Conservation (phyloP, 2,329 filamentous ascomycete genomes). For the Ophiostoma angusticollis region DNA sequence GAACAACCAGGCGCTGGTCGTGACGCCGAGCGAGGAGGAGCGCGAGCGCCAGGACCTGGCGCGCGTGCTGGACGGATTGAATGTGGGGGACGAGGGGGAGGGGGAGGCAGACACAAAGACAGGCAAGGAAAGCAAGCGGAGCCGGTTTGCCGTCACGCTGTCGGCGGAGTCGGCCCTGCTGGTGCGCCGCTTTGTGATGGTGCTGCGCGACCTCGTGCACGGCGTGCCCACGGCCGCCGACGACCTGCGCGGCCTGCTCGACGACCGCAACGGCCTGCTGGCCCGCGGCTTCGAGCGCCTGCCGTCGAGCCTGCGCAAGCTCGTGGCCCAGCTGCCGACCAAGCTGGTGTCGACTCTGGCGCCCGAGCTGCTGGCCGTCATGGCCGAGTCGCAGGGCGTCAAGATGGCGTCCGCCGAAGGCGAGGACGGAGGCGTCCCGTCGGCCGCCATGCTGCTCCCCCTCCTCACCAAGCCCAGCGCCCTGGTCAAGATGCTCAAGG, state of each 20-base stretch:
- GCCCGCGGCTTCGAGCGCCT: constrained; percentile 51
- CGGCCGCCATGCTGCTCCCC: constrained; percentile 52
- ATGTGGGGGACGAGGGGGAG: constrained; percentile 45
- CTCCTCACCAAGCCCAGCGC: constrained; percentile 79
- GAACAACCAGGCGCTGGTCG: background rate
- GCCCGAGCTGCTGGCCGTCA: constrained; percentile 70
- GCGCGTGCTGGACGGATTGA: constrained; percentile 69
- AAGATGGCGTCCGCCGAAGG: constrained; percentile 28
- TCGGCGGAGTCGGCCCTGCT: constrained; percentile 75
- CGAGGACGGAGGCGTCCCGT: constrained; percentile 37
- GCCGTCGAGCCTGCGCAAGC: constrained; percentile 68
- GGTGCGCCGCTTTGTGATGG: constrained; percentile 70
- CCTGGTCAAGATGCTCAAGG: constrained; percentile 68
- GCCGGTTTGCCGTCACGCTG: constrained; percentile 53
- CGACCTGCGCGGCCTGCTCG: constrained; percentile 58
- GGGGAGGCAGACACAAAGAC: background rate
- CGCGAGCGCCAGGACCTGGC: constrained; percentile 59
- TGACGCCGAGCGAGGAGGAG: constrained; percentile 26
- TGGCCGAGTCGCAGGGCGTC: constrained; percentile 60
- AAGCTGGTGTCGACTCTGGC: constrained; percentile 66
- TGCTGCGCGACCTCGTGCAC: constrained; percentile 84
- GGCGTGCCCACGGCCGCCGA: constrained; percentile 88
- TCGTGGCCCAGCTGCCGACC: constrained; percentile 71
- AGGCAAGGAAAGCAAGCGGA: background rate
- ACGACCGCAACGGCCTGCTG: constrained; percentile 49